Percentiles rank a stretch among this genome's conserved stretches.
Evolutionary conservation across 2,329 filamentous ascomycete genomes (phyloP).

Genomic region (Raffaelea arxii): DNA sequence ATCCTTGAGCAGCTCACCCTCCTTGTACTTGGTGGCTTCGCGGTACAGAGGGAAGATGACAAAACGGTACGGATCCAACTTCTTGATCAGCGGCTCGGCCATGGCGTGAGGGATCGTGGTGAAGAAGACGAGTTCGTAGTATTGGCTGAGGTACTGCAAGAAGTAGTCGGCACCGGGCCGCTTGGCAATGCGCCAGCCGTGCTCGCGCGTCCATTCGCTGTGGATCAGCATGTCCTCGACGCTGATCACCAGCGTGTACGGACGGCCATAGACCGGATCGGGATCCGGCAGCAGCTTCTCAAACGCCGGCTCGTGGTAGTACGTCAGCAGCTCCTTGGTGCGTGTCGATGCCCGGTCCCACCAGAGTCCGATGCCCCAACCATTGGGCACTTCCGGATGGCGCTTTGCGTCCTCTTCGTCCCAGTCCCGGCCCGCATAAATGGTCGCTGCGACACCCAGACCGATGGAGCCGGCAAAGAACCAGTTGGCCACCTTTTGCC

Average conservation of each 20-base stretch:
- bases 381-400: constrained; percentile 66
- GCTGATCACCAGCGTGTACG: constrained; percentile 86
- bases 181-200: constrained; percentile 93
- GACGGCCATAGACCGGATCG: constrained; percentile 69
- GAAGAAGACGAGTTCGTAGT: constrained; percentile 96
- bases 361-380: constrained; percentile 67
- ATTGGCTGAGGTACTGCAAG: constrained; percentile 89
- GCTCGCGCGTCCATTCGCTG: constrained; percentile 87
- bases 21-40: constrained; percentile 94
- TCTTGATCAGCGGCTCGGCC: constrained; percentile 80
- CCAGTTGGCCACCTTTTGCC: constrained; percentile 66
- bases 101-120: constrained; percentile 77
- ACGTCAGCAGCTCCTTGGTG: constrained; percentile 65
- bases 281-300: constrained; percentile 81
- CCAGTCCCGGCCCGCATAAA: constrained; percentile 85
- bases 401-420: constrained; percentile 61
- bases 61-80: constrained; percentile 90
- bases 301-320: constrained; percentile 95
- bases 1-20: constrained; percentile 96
- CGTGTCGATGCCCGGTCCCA: constrained; percentile 73
- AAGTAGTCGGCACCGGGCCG: constrained; percentile 95
- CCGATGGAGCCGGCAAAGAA: constrained; percentile 55
- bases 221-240: constrained; percentile 91
- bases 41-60: constrained; percentile 92
- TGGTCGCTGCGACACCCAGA: constrained; percentile 44